Base-by-base conservation (phyloP, 1,284 basidiomycete genomes). In the Apiotrichum brassicae region DNA sequence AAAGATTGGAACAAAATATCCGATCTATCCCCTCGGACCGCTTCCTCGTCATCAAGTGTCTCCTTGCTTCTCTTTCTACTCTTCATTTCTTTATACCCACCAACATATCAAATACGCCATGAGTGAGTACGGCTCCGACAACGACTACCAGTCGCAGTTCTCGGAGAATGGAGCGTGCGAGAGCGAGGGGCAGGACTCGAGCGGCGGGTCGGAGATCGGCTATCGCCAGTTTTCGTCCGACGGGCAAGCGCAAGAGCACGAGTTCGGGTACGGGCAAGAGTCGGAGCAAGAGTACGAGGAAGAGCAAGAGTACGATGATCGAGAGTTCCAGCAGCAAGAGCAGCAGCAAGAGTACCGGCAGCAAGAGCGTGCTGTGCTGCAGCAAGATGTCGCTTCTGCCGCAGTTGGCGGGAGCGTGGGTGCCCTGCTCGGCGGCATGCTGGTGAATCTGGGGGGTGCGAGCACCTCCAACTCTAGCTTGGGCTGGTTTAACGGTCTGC, bases 41-140 rank as follows among this genome's bases (percentile, higher is more conserved):
- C n/a, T n/a, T n/a, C n/a, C n/a, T n/a, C n/a, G n/a, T n/a, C n/a
- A n/a, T n/a, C n/a, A n/a, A n/a, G n/a, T n/a, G n/a, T n/a, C n/a
- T n/a, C n/a, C n/a, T n/a, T n/a, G n/a, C n/a, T n/a, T n/a, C n/a
- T n/a, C n/a, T n/a, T n/a, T n/a, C n/a, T n/a, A n/a, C n/a, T n/a
- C n/a, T n/a, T n/a, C 28, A 30, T 30, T 30, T 14, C 28, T 30
- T 30, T 30, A 30, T 30, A 30, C 14, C 28, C 28, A 9, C 28
- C 11, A 9, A 9, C 3, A 5, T 11, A 30, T 14, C 28, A 14
- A 30, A 30, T 30, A 30, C 28, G 14, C 28, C 3, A 42, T 42
- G 40, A 42, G 40, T 42, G 40, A 42, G 40, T 42, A 42, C 40
- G 40, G 28, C 11, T 40, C 18, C 39, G 24, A 42, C 16, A 12